Evolutionary conservation across 208 protist species (phyloP), one percentile per base, ranked within the genome.

Genomic region (Tritrichomonas foetus): DNA sequence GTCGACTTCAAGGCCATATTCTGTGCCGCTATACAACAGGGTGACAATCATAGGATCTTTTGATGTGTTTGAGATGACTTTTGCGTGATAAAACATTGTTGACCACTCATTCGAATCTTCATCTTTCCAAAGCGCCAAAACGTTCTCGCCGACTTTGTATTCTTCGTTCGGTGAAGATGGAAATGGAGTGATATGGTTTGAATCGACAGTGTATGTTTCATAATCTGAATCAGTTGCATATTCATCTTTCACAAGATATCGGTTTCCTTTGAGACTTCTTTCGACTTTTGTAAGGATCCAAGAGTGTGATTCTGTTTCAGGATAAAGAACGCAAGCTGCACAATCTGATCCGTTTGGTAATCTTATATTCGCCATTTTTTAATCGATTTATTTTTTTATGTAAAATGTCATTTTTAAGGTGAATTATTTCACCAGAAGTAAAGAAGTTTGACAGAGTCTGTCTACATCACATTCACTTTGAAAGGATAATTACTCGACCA

Each of bases 31-130:
- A 36, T 78, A 78, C 22, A n/a, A n/a, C n/a, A n/a, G n/a, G n/a
- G 14, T 36, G 9, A 78, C 22, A 14, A 78, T 20, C 5, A 78
- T 11, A 47, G 22, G 33, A 47, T 47, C 25, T 13, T 13, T 13
- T 33, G 66, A 30, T 16, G 1, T 78, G 9, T 36, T n/a, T 47
- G 39, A 27, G 47, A 78, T 36, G 47, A 78, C 69, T 78, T 36
- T n/a, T 5, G 69, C 69, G 14, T 36, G 9, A 22, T 78, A 78
- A 78, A 78, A 78, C 69, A 78, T 78, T 78, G 69, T 78, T 78
- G 69, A 78, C 69, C 69, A 78, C 47, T 78, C 33, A 47, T 78
- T 78, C 5, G 13, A 11, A 47, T 11, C n/a, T 47, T 11, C 69
- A 78, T 78, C 69, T 47, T 78, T 22, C 69, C 69, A 78, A 1